Evolutionary conservation across 257 asterid species (phyloP).

Genomic region (Solanum habrochaites): DNA sequence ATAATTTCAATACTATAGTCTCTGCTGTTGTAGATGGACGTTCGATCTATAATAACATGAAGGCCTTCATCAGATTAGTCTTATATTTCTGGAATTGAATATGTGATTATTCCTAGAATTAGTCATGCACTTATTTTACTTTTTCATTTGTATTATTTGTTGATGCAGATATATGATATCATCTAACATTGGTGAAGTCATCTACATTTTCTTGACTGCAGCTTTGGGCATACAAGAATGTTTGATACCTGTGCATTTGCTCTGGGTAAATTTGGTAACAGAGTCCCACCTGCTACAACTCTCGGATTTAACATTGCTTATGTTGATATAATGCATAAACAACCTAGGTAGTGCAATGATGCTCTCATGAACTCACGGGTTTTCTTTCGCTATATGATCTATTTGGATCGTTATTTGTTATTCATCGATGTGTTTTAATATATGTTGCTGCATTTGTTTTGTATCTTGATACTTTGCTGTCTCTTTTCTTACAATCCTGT

Average conservation of each 20-base stretch:
- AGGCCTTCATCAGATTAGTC: constrained; percentile 70
- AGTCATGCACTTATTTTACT: background rate
- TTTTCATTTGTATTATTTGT: background rate
- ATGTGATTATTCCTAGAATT: background rate
- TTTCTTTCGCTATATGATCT: constrained; percentile 67
- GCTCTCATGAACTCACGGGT: constrained; percentile 72
- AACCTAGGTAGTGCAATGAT: constrained; percentile 65
- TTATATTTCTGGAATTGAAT: background rate
- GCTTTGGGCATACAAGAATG: constrained; percentile 83
- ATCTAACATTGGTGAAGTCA: constrained; percentile 75
- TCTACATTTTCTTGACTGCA: constrained; percentile 77
- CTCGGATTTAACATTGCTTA: constrained; percentile 86
- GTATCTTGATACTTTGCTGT: background rate
- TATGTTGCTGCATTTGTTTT: background rate
- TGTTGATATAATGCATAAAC: constrained; percentile 76
- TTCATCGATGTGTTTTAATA: background rate
- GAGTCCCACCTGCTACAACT: constrained; percentile 98
- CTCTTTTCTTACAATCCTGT: background rate
- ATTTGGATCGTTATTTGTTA: background rate
- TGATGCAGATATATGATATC: constrained; percentile 78
- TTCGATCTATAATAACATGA: constrained; percentile 84
- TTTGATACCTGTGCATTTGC: constrained; percentile 75
- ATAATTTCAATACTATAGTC: constrained; percentile 84
- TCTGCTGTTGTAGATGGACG: constrained; percentile 82
- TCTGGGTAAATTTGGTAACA: constrained; percentile 84